These are phyloP conservation scores for Collybia sordida DNA, from an alignment of 768 basidiomycete species.

Conservation along the genomic window DNA sequence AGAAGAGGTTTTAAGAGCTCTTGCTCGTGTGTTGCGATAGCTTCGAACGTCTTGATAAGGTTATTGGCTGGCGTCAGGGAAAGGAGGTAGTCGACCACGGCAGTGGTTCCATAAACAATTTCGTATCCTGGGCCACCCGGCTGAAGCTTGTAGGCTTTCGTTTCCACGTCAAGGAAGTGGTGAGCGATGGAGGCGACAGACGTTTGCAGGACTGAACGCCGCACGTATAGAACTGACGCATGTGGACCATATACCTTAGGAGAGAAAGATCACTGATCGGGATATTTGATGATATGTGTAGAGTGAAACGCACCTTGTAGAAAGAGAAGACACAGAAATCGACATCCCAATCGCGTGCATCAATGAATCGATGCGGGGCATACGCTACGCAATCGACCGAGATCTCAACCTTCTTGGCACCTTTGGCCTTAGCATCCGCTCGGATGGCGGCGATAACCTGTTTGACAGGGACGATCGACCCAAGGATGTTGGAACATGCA, in stretches of 20 bases:
- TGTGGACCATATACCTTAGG: slow-evolving; percentile 74
- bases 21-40: slow-evolving; percentile 64
- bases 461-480: slow-evolving; percentile 61
- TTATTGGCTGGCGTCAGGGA: slow-evolving; percentile 51
- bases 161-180: slow-evolving; percentile 59
- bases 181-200: slow-evolving; percentile 64
- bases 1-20: slow-evolving; percentile 54
- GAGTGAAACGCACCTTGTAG: slow-evolving; percentile 60
- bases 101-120: slow-evolving; percentile 58
- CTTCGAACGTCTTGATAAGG: slow-evolving; percentile 52
- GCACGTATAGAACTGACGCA: slow-evolving; percentile 64
- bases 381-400: slow-evolving; percentile 79
- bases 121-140: slow-evolving; percentile 79
- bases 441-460: slow-evolving; percentile 53
- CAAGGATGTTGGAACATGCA: slow-evolving; percentile 76
- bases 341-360: slow-evolving; percentile 76
- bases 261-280: background rate
- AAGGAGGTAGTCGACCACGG: slow-evolving; percentile 61
- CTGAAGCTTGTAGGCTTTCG: slow-evolving; percentile 60
- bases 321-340: slow-evolving; percentile 72
- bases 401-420: slow-evolving; percentile 62
- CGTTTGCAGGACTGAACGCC: slow-evolving; percentile 40
- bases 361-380: slow-evolving; percentile 69
- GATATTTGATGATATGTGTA: background rate
- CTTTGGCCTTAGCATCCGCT: slow-evolving; percentile 46